phyloP scores from a whole-genome alignment of 768 basidiomycete species.

The Psilocybe subaeruginosa region DNA sequence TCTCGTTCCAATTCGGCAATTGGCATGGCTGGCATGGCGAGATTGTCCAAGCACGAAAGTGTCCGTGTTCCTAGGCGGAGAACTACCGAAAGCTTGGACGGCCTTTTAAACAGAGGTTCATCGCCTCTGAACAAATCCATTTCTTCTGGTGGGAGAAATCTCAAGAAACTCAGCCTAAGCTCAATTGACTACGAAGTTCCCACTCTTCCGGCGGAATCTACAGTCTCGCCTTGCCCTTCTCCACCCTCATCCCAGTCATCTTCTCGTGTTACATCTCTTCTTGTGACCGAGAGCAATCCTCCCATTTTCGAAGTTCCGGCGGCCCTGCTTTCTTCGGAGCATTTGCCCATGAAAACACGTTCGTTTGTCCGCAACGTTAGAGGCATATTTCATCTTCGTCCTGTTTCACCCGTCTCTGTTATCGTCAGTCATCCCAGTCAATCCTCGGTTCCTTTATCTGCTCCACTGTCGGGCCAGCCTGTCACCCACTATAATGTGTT shows the following conservation, averaged over 20 bases:
- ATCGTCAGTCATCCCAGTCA: conserved; percentile 21
- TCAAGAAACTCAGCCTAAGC: conserved; percentile 38
- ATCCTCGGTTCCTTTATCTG: conserved; percentile 2
- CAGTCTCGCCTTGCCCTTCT: conserved; percentile 25
- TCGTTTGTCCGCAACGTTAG: conserved; percentile 68
- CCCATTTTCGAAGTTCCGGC: conserved; percentile 7
- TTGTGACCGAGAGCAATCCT: conserved; percentile 1
- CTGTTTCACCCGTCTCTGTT: conserved; percentile 39
- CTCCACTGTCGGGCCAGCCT: conserved; percentile 11
- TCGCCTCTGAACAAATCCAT: conserved; percentile 24
- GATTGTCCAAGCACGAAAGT: conserved; percentile 70
- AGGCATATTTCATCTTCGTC: conserved; percentile 57
- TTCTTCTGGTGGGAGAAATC: conserved; percentile 30
- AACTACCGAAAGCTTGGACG: conserved; percentile 43
- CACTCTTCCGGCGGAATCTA: conserved; percentile 7
- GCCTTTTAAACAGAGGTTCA: conserved; percentile 29
- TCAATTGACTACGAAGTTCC: conserved; percentile 28
- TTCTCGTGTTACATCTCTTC: conserved; percentile 17
- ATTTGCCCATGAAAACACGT: conserved; percentile 38
- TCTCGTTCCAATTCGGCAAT: conserved; percentile 61
- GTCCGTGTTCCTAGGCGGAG: conserved; percentile 65
- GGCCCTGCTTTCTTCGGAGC: neutral
- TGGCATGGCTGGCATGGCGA: conserved; percentile 63
- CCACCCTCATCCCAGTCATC: conserved; percentile 44
- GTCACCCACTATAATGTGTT: conserved; percentile 33